A percentile compares a stretch with the other conserved stretches of the same genome.
phyloP scores from a whole-genome alignment of 2,329 filamentous ascomycete genomes.

The Cercospora janseana region DNA sequence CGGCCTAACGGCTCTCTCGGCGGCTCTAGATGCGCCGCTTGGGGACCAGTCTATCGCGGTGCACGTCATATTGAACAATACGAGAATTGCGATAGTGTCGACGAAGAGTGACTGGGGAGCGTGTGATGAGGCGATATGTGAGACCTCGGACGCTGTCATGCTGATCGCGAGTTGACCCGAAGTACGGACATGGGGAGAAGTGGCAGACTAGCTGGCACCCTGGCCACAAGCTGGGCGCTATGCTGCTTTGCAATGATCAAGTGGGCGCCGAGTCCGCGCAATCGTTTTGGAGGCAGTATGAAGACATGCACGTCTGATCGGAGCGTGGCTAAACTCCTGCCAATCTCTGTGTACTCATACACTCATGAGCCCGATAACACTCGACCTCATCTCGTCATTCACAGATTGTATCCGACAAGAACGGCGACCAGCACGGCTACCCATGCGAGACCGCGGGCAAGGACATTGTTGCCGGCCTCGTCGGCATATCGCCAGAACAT shows the following conservation, averaged over 20 bases:
- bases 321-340: too few species aligned
- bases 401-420: constrained; percentile 23
- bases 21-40: neutral
- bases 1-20: constrained; percentile 1
- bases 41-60: neutral
- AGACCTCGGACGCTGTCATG: neutral
- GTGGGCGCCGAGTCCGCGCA: too few species aligned
- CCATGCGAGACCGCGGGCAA: constrained; percentile 29
- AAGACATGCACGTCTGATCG: too few species aligned
- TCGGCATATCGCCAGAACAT: constrained; percentile 35
- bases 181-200: neutral
- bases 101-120: neutral
- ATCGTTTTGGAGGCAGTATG: too few species aligned
- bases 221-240: neutral
- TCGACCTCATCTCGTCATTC: constrained; percentile 9
- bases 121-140: neutral
- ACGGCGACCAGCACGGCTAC: constrained; percentile 26
- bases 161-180: constrained; percentile 5
- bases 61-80: neutral
- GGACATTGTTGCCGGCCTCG: constrained; percentile 22
- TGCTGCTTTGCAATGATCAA: constrained; percentile 4
- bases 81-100: constrained; percentile 1
- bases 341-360: neutral
- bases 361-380: neutral
- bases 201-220: constrained; percentile 1